phyloP scores from a whole-genome alignment of 805 yeast genomes.

The Cyberlindnera amylophila region DNA sequence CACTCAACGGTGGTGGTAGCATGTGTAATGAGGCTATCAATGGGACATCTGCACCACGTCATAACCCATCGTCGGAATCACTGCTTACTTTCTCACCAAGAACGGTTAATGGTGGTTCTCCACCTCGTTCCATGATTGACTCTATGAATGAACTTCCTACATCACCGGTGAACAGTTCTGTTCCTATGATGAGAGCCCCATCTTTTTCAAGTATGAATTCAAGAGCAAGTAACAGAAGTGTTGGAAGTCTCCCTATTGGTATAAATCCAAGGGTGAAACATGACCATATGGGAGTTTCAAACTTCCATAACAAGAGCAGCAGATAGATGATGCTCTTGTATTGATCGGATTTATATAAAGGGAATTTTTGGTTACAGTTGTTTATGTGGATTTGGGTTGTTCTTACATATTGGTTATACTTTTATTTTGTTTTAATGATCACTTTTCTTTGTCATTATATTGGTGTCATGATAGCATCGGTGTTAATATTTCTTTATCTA shows the following conservation, averaged over 20 bases:
- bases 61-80: slow-evolving; percentile 7
- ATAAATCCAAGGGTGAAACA: slow-evolving; percentile 17
- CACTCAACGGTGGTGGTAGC: neutral
- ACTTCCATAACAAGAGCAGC: slow-evolving; percentile 10
- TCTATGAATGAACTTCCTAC: neutral
- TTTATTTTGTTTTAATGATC: no score
- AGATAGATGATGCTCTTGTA: neutral
- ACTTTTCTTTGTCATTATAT: no score
- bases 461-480: no score
- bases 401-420: no score
- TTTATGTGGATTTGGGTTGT: no score
- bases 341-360: no score
- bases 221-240: slow-evolving; percentile 10
- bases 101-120: slow-evolving; percentile 2
- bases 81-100: slow-evolving; percentile 7
- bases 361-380: no score
- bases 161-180: neutral
- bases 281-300: slow-evolving; percentile 25
- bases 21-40: neutral
- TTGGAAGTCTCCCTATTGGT: slow-evolving; percentile 1
- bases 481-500: no score
- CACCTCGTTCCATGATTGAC: slow-evolving; percentile 10
- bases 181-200: slow-evolving; percentile 13
- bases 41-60: neutral
- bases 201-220: slow-evolving; percentile 21